phyloP scores from a whole-genome alignment of 192 early-diverging fungal species.

The Backusella tuberculispora region DNA sequence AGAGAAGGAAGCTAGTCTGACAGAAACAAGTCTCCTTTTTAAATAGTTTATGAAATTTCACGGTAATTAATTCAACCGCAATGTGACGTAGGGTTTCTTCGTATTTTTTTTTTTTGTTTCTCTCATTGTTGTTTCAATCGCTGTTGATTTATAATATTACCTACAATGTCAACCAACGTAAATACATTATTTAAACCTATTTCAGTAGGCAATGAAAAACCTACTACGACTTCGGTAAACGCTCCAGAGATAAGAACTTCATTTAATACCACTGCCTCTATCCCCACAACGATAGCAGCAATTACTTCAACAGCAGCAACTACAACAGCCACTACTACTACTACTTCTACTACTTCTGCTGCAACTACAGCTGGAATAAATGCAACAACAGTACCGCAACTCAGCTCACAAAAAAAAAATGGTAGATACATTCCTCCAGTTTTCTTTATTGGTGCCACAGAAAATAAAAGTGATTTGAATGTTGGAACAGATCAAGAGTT shows the following conservation, averaged over 20 bases:
- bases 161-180: not conserved
- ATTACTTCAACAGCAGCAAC: no score
- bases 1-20: not conserved
- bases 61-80: not conserved
- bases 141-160: not conserved
- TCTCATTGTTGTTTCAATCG: not conserved
- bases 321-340: not conserved
- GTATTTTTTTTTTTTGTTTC: not conserved
- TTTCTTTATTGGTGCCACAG: slow-evolving; percentile 8
- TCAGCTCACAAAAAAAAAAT: not conserved
- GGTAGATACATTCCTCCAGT: not conserved
- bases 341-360: not conserved
- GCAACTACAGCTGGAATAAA: not conserved
- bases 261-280: slow-evolving; percentile 6
- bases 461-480: not conserved
- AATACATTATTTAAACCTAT: not conserved
- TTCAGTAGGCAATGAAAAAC: not conserved
- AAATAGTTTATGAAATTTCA: not conserved
- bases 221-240: not conserved
- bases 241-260: not conserved
- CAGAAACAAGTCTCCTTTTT: slow-evolving; percentile 4
- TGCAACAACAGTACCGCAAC: not conserved
- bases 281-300: not conserved
- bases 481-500: not conserved
- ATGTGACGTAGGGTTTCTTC: not conserved